Evolutionary conservation across 169 alveolate genomes (phyloP).

Genomic region (Plasmodium cynomolgi): DNA sequence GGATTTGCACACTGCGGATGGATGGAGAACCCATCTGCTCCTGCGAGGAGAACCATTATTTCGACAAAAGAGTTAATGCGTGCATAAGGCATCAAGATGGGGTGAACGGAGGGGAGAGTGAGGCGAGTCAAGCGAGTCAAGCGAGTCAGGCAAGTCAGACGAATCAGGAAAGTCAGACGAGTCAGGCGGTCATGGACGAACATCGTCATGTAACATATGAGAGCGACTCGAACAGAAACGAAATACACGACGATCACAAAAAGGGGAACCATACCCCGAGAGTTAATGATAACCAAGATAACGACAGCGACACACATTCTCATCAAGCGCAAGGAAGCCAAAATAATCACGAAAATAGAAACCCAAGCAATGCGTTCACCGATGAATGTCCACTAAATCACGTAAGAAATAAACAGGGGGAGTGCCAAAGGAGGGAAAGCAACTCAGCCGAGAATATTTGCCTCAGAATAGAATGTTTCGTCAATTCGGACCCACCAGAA

Average conservation of each 20-base stretch:
- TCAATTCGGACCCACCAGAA: conserved; percentile 8
- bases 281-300: neutral
- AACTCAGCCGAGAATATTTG: conserved; percentile 11
- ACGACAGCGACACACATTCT: neutral
- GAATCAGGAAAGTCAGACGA: neutral
- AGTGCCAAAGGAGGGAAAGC: neutral
- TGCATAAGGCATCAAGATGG: conserved; percentile 31
- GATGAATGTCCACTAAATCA: conserved; percentile 3
- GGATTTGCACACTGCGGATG: conserved; percentile 32
- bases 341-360: neutral
- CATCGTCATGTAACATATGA: neutral
- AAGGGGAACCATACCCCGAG: neutral
- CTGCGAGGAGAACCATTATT: conserved; percentile 51
- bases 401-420: conserved; percentile 13
- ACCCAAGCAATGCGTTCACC: neutral
- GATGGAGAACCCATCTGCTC: conserved; percentile 68
- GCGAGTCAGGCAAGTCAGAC: neutral
- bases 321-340: neutral
- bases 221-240: neutral
- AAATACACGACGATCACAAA: neutral
- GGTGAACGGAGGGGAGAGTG: neutral
- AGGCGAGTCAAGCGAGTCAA: neutral
- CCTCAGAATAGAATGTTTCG: conserved; percentile 55
- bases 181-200: neutral
- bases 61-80: conserved; percentile 21